phyloP scores from a whole-genome alignment of 257 asterid genomes.

The Solanum sitiens region DNA sequence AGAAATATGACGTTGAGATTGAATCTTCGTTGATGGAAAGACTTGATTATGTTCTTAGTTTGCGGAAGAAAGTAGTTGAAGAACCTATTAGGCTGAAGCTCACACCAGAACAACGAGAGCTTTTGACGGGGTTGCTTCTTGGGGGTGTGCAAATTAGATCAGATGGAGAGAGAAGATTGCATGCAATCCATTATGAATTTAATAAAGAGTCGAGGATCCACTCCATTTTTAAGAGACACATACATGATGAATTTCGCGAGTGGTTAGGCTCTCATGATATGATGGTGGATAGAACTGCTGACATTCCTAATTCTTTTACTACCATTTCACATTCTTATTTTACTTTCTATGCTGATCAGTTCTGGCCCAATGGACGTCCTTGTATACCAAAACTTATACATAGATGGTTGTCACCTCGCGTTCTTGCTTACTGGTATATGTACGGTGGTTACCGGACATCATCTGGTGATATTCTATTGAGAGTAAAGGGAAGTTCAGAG shows the following conservation, averaged over 20 bases:
- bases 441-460: slow-evolving; percentile 71
- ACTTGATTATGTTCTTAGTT: slow-evolving; percentile 31
- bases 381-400: slow-evolving; percentile 73
- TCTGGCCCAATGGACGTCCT: slow-evolving; percentile 50
- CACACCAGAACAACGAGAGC: slow-evolving; percentile 71
- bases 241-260: slow-evolving; percentile 59
- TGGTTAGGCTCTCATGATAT: slow-evolving; percentile 40
- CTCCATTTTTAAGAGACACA: slow-evolving; percentile 37
- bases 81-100: slow-evolving; percentile 43
- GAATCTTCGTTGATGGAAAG: slow-evolving; percentile 58
- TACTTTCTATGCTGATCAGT: slow-evolving; percentile 66
- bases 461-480: slow-evolving; percentile 73
- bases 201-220: slow-evolving; percentile 43
- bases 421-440: slow-evolving; percentile 96
- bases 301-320: slow-evolving; percentile 34
- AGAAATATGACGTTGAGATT: slow-evolving; percentile 56
- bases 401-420: slow-evolving; percentile 83
- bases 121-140: slow-evolving; percentile 58
- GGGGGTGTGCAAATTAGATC: slow-evolving; percentile 54
- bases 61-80: slow-evolving; percentile 27
- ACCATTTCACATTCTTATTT: slow-evolving; percentile 57
- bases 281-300: slow-evolving; percentile 16
- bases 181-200: slow-evolving; percentile 40
- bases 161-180: slow-evolving; percentile 31
- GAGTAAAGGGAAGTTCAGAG: slow-evolving; percentile 49